phyloP scores from a whole-genome alignment of 176 grass and related monocot species.

The Oryza glaberrima region DNA sequence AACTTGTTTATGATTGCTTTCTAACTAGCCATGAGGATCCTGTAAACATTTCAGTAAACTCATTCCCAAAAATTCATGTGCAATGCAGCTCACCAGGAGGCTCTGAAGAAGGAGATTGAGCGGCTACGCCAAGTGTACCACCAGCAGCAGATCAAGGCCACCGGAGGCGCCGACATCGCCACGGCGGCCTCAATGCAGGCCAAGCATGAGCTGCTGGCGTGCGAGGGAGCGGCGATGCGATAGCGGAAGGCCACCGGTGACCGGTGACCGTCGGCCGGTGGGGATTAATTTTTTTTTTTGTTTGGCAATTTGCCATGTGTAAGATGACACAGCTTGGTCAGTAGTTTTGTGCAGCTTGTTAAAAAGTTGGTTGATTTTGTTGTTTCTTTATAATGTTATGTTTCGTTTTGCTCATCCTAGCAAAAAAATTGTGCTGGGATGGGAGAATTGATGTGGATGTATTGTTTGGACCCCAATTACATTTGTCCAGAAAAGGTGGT shows the following conservation, averaged over 20 bases:
- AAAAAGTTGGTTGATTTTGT: neutral
- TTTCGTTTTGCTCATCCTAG: conserved; percentile 28
- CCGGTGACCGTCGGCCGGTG: neutral
- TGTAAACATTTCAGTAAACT: neutral
- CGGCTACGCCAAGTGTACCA: conserved; percentile 77
- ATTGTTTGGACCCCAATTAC: conserved; percentile 34
- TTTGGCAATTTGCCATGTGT: conserved; percentile 13
- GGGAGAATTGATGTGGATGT: conserved; percentile 32
- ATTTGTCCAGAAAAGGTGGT: conserved; percentile 38
- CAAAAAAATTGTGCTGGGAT: conserved; percentile 38
- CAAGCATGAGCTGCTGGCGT: conserved; percentile 52
- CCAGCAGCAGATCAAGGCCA: conserved; percentile 79
- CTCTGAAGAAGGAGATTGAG: conserved; percentile 82
- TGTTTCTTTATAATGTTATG: neutral
- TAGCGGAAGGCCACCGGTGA: neutral
- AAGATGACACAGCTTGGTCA: conserved; percentile 29
- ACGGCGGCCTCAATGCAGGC: conserved; percentile 53
- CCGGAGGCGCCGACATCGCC: conserved; percentile 48
- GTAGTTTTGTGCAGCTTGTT: conserved; percentile 49
- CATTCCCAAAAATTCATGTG: neutral
- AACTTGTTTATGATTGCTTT: neutral
- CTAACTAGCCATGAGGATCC: neutral
- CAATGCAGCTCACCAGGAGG: conserved; percentile 87
- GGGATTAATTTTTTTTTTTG: neutral
- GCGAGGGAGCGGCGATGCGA: conserved; percentile 55